These are phyloP conservation scores for Leptoxyphium fumago DNA, from an alignment of 2,329 filamentous ascomycete genomes.

Conservation along the genomic window DNA sequence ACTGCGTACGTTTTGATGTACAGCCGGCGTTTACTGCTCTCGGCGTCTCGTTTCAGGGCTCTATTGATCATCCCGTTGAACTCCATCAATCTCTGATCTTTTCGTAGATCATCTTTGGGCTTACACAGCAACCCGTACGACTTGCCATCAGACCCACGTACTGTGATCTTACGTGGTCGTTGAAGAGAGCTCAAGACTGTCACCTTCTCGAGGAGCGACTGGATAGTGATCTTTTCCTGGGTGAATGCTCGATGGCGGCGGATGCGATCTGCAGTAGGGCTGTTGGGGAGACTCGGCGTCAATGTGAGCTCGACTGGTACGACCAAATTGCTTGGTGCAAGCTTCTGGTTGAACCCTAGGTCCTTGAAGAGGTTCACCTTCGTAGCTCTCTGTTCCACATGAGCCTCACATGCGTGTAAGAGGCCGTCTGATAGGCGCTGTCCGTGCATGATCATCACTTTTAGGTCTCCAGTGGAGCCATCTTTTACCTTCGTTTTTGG, in stretches of 20 bases:
- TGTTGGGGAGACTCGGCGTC: conserved; percentile 61
- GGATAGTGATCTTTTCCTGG: conserved; percentile 70
- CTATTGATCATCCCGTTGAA: conserved; percentile 98
- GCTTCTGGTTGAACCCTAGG: conserved; percentile 70
- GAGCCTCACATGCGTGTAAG: conserved; percentile 64
- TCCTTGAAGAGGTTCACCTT: conserved; percentile 63
- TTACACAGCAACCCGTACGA: conserved; percentile 88
- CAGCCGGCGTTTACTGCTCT: conserved; percentile 75
- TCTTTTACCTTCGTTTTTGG: conserved; percentile 43
- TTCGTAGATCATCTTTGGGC: conserved; percentile 92
- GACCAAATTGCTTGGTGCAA: conserved; percentile 69
- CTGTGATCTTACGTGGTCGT: conserved; percentile 77
- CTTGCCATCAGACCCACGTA: conserved; percentile 77
- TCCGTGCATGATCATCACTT: conserved; percentile 57
- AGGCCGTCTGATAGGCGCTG: conserved; percentile 75
- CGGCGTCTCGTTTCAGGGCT: conserved; percentile 78
- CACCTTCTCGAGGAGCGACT: conserved; percentile 70
- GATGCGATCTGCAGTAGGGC: conserved; percentile 53
- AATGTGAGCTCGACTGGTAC: conserved; percentile 79
- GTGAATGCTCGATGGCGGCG: conserved; percentile 73
- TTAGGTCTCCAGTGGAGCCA: conserved; percentile 44
- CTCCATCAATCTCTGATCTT: conserved; percentile 96
- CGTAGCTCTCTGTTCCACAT: conserved; percentile 55
- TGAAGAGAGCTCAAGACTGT: conserved; percentile 82
- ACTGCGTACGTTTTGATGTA: conserved; percentile 97